phyloP scores from a whole-genome alignment of 2,329 filamentous ascomycete genomes.

The Verticillium zaregamsianum region DNA sequence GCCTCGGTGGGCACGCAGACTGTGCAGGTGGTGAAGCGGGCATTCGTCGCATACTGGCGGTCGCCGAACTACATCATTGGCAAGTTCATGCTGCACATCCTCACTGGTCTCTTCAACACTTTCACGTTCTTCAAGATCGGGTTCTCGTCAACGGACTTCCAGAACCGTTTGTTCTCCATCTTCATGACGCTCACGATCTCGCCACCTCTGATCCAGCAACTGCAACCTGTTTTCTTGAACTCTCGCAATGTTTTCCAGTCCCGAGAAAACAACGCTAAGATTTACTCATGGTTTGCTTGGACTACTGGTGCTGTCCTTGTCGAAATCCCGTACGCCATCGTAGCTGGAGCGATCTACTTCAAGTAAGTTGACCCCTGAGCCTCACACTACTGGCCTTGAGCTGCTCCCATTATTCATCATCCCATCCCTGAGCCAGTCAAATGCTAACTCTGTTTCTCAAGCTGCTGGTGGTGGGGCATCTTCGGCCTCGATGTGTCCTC shows the following conservation, averaged over 20 bases:
- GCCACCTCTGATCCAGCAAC: constrained; percentile 70
- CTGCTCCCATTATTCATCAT: neutral
- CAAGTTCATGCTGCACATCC: constrained; percentile 58
- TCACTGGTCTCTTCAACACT: constrained; percentile 63
- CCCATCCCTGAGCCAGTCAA: too few species aligned
- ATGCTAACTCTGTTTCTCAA: neutral
- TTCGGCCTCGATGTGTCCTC: constrained; percentile 45
- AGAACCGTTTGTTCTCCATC: constrained; percentile 68
- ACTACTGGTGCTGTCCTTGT: constrained; percentile 60
- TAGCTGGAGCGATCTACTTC: constrained; percentile 63
- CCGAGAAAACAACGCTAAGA: constrained; percentile 72
- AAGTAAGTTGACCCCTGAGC: neutral
- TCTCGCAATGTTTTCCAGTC: constrained; percentile 65
- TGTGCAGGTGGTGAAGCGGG: constrained; percentile 47
- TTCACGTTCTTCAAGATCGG: constrained; percentile 66
- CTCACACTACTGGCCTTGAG: neutral
- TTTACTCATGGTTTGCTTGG: constrained; percentile 74
- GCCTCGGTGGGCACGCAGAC: constrained; percentile 54
- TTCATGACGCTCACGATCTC: constrained; percentile 76
- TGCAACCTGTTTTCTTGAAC: constrained; percentile 68
- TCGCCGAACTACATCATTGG: constrained; percentile 59
- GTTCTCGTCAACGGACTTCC: constrained; percentile 56
- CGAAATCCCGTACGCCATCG: constrained; percentile 66
- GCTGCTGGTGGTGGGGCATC: constrained; percentile 53
- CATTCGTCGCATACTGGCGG: constrained; percentile 62